Conservation (phyloP, 169 alveolate species). For the Toxoplasma gondii region DNA sequence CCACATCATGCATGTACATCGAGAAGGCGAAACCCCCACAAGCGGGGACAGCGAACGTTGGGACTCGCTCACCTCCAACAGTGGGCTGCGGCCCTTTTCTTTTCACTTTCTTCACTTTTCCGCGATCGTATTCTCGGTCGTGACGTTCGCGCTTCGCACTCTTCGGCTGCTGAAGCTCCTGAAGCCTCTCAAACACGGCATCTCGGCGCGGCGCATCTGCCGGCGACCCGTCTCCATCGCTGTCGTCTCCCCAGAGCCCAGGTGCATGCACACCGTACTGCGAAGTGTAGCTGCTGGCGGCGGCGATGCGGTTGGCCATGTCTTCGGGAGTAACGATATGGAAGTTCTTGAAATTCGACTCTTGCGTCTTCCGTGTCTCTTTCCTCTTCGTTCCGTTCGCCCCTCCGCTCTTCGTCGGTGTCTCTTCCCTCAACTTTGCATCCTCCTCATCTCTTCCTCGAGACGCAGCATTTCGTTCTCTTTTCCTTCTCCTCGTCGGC, state of each 20-base stretch:
- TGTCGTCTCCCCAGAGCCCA: slow-evolving; percentile 34
- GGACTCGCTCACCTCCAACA: slow-evolving; percentile 48
- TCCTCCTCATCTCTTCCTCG: no score
- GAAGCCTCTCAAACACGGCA: slow-evolving; percentile 52
- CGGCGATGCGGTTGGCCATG: slow-evolving; percentile 47
- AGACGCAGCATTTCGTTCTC: background rate
- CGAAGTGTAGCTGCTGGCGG: slow-evolving; percentile 30
- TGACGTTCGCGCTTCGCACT: slow-evolving; percentile 68
- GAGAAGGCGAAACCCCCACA: background rate
- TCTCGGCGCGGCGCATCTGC: slow-evolving; percentile 24
- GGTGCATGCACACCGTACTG: slow-evolving; percentile 50
- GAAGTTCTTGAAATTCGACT: background rate
- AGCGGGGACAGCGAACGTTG: background rate
- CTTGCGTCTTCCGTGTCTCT: background rate
- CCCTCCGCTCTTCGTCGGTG: background rate
- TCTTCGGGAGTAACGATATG: slow-evolving; percentile 42
- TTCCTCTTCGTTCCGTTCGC: background rate
- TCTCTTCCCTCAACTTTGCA: background rate
- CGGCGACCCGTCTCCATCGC: background rate
- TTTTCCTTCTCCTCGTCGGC: background rate
- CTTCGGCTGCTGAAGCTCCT: slow-evolving; percentile 64
- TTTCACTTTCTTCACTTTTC: slow-evolving; percentile 63
- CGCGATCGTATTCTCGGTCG: slow-evolving; percentile 76
- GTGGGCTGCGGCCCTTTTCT: background rate
- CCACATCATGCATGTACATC: no score